A percentile compares a stretch with the other conserved stretches of the same genome.
Conservation (phyloP, 108 stramenopile species). For the Hondaea fermentalgiana region DNA sequence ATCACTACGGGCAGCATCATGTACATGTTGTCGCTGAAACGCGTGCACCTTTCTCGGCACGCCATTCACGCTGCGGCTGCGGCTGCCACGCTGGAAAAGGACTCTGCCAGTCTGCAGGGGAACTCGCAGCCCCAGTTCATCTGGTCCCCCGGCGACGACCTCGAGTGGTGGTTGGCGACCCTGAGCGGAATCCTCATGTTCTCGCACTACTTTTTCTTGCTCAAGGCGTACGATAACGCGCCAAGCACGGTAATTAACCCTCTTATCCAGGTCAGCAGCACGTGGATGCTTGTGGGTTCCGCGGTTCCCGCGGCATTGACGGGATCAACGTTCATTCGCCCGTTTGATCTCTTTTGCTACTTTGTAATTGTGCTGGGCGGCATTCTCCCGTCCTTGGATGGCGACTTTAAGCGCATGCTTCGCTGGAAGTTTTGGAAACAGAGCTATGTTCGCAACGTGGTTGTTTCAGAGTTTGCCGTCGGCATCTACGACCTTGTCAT, state of each 20-base stretch:
- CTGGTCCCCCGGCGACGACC: conserved; percentile 9
- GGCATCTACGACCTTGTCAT: neutral
- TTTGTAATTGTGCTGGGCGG: neutral
- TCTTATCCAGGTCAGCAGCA: neutral
- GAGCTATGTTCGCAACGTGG: neutral
- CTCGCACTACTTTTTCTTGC: conserved; percentile 3
- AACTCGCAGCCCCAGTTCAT: neutral
- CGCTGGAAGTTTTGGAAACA: neutral
- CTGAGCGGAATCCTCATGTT: conserved; percentile 12
- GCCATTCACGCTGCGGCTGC: neutral
- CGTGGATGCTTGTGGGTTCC: neutral
- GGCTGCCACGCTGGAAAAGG: neutral
- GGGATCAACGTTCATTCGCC: conserved; percentile 1
- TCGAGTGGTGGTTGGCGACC: conserved; percentile 12
- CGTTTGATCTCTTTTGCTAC: conserved; percentile 3
- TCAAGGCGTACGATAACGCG: conserved; percentile 7
- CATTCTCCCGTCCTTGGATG: neutral
- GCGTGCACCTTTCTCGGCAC: neutral
- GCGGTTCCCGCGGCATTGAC: neutral
- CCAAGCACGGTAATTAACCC: conserved; percentile 14
- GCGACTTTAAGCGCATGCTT: neutral
- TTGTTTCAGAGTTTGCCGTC: neutral
- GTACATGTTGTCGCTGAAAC: neutral
- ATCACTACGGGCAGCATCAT: neutral
- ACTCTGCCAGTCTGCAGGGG: neutral